Base-by-base conservation (phyloP, 495 filamentous ascomycete genomes). In the Penicillium dipodomyicola region DNA sequence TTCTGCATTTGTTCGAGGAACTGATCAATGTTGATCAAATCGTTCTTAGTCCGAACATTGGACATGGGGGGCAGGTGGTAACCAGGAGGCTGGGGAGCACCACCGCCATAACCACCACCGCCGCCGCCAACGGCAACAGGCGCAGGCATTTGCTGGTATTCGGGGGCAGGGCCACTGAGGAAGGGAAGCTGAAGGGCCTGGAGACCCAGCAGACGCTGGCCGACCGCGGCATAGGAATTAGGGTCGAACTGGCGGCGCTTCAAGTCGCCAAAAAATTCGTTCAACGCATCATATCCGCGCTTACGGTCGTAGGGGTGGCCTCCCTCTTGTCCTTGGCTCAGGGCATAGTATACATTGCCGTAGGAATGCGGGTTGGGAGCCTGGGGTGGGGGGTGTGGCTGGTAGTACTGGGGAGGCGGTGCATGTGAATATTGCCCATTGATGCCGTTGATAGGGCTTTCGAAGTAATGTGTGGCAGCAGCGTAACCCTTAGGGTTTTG, bases 1-100 rank as follows among this genome's bases (percentile, higher is more conserved):
- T 85, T 81, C 65, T 96, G 92, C 80, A 97, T 91, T 72, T 96
- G 90, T 71, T 96, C 90, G 37, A 99, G 80, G 75, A 96, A 87
- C 57, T 91, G 86, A 72, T 97, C 93, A 67, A 96, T 89, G 67
- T 92, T 87, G 66, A 92, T 79, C 23, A 99, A 77, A 61, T 99
- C 93, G 61, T 83, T 90, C 83, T 97, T 97, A 52, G 91, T 96
- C 59, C 91, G 84, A 37, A 96, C 77, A 57, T 95, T 92, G 15
- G 87, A 85, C 79, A 93, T 87, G 7, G 87, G 84, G 22, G 93
- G 93, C 20, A 97, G 80, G 41, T 86, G 81, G 65, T 92, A 95
- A 49, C 69, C 72, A 11, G 82, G 80, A 35, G 85, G 78, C 10
- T 67, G 68, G 32, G 52, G 80, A 52, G 78, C 80, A 54, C 73